Evolutionary conservation across 176 grass and related monocot genomes (phyloP).

Genomic region (Eremochloa ophiuroides): DNA sequence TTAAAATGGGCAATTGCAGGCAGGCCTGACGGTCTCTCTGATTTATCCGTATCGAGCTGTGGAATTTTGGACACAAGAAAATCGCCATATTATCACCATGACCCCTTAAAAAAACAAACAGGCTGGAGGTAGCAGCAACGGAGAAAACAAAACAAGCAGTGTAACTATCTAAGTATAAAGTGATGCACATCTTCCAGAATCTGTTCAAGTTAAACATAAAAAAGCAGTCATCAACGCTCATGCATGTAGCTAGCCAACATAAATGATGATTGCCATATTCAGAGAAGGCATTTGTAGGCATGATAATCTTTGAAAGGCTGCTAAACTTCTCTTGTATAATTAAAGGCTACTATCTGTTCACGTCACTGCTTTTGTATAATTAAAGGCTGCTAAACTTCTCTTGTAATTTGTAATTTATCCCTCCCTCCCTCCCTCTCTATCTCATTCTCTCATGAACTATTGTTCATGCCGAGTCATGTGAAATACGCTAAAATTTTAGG

Average conservation of each 20-base stretch:
- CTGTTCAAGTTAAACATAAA: not conserved
- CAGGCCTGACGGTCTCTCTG: not conserved
- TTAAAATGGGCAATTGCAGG: not conserved
- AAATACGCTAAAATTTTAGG: too few relatives aligned
- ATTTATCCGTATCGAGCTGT: not conserved
- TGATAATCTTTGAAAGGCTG: too few relatives aligned
- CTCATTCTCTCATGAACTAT: too few relatives aligned
- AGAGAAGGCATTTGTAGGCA: too few relatives aligned
- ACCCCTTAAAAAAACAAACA: not conserved
- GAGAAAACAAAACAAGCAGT: not conserved
- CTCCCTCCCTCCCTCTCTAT: too few relatives aligned
- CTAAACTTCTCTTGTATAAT: too few relatives aligned
- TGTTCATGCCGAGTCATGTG: too few relatives aligned
- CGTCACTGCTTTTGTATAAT: too few relatives aligned
- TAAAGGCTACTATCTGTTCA: too few relatives aligned
- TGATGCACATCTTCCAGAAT: not conserved
- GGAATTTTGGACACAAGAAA: not conserved
- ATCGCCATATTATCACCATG: not conserved
- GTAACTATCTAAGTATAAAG: not conserved
- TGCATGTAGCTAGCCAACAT: not conserved
- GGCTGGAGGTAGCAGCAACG: not conserved
- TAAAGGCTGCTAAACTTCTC: too few relatives aligned
- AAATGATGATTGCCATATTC: not conserved
- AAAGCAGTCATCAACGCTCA: not conserved
- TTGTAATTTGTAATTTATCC: too few relatives aligned